Conservation (phyloP, 2,329 filamentous ascomycete species). For the Diplodia scrobiculata region DNA sequence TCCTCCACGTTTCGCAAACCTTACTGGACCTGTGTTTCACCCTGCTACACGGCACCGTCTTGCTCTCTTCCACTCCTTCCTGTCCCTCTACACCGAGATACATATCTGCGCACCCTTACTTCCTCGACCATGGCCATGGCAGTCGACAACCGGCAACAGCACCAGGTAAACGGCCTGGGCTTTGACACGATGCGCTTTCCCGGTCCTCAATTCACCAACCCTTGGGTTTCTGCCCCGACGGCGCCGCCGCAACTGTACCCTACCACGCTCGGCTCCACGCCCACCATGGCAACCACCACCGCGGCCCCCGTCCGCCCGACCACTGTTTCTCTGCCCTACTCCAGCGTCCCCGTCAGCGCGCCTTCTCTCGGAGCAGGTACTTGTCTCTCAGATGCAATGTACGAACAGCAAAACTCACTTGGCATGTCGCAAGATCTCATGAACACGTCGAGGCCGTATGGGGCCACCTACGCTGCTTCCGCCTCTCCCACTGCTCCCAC, state of each 20-base stretch:
- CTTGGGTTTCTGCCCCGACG: slow-evolving; percentile 69
- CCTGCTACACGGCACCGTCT: slow-evolving; percentile 33
- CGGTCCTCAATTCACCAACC: slow-evolving; percentile 81
- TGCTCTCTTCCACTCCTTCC: slow-evolving; percentile 29
- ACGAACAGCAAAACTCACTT: slow-evolving; percentile 68
- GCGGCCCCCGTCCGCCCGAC: slow-evolving; percentile 62
- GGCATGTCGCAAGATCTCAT: slow-evolving; percentile 74
- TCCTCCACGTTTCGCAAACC: slow-evolving; percentile 52
- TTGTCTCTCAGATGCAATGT: slow-evolving; percentile 65
- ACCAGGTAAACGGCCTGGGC: slow-evolving; percentile 67
- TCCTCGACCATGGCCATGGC: slow-evolving; percentile 79
- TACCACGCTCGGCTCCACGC: slow-evolving; percentile 62
- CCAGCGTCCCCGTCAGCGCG: slow-evolving; percentile 72
- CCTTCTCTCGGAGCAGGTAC: slow-evolving; percentile 66
- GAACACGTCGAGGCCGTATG: slow-evolving; percentile 69
- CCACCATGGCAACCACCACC: slow-evolving; percentile 58
- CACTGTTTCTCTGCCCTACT: slow-evolving; percentile 69
- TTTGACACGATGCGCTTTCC: slow-evolving; percentile 78
- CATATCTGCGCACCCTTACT: slow-evolving; percentile 29
- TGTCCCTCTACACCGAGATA: slow-evolving; percentile 27
- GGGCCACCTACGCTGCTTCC: slow-evolving; percentile 67
- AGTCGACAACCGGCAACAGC: slow-evolving; percentile 80
- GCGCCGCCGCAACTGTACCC: slow-evolving; percentile 65
- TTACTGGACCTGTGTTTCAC: slow-evolving; percentile 43
- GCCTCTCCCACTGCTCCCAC: slow-evolving; percentile 65